Base-by-base conservation (phyloP, 1,284 basidiomycete species). In the Hemileccinum hortonii region DNA sequence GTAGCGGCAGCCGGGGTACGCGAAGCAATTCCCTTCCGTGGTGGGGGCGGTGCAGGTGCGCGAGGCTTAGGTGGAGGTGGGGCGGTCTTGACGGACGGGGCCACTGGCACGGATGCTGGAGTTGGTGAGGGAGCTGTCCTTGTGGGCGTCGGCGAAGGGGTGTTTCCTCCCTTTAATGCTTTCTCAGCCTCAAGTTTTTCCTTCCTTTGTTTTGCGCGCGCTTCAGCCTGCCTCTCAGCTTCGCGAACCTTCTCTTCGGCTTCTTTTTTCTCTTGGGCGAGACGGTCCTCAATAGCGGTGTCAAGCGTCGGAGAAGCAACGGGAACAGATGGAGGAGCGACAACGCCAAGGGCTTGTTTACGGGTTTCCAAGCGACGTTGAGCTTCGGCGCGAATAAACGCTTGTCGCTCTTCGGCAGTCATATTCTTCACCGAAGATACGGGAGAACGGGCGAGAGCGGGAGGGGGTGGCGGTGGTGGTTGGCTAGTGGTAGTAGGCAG, bases 321-420 rank as follows among this genome's bases (percentile, higher is more conserved):
- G 0, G 80, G 64, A 5, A 76, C 60, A 4, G 81, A 67, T 0
- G 82, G 63, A 3, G 86, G 72, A 6, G 80, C 70, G 1, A 81
- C 75, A 3, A 90, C 78, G 29, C 97, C 96, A 4, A 98, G 80
- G 10, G 89, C 89, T 38, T 86, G 83, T 80, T 92, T 94, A 30
- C 96, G 88, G 40, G 89, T 94, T 61, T 93, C 84, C 35, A 98
- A 84, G 41, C 90, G 83, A 19, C 86, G 82, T 64, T 92, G 86
- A 1, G 94, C 96, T 68, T 97, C 86, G 4, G 85, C 86, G 18
- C 84, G 84, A 58, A 92, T 83, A 66, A 80, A 94, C 0, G 90
- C 92, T 50, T 83, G 78, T 11, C 92, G 85, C 65, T 98, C 92
- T 58, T 89, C 93, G 0, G 87, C 75, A 0, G 92, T 87, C 90